Evolutionary conservation across 2,329 filamentous ascomycete species (phyloP).

Genomic region (Alternaria sp.): DNA sequence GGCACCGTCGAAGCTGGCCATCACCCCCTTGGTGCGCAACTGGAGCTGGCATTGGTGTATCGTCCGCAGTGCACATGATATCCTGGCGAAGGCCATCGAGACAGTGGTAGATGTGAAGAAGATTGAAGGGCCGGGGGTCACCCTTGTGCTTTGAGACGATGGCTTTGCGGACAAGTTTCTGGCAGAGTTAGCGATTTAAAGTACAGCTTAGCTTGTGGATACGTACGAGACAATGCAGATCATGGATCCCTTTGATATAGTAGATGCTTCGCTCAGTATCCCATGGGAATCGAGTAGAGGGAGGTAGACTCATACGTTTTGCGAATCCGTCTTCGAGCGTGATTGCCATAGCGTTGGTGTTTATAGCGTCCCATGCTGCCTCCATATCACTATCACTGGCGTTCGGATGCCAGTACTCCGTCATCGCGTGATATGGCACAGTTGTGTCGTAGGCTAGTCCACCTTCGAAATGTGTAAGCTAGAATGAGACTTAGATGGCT

Average conservation of each 20-base stretch:
- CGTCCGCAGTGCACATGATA: slow-evolving; percentile 48
- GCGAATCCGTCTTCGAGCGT: slow-evolving; percentile 42
- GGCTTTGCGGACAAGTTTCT: slow-evolving; percentile 49
- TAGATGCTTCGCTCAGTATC: slow-evolving; percentile 48
- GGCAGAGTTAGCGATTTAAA: not conserved
- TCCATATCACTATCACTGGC: slow-evolving; percentile 36
- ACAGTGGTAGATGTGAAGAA: slow-evolving; percentile 46
- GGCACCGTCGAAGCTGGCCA: slow-evolving; percentile 42
- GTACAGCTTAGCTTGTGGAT: no score
- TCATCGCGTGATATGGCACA: slow-evolving; percentile 37
- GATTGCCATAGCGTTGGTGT: slow-evolving; percentile 45
- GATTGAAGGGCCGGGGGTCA: slow-evolving; percentile 32
- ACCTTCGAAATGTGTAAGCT: slow-evolving; percentile 25
- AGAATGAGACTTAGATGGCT: not conserved
- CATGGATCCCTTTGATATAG: slow-evolving; percentile 47
- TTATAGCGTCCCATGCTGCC: slow-evolving; percentile 46
- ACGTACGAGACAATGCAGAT: slow-evolving; percentile 47
- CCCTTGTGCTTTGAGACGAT: slow-evolving; percentile 42
- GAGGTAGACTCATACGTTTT: slow-evolving; percentile 31
- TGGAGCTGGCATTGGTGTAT: slow-evolving; percentile 47
- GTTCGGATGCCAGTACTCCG: slow-evolving; percentile 45
- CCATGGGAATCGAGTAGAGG: slow-evolving; percentile 46
- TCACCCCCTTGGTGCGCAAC: slow-evolving; percentile 35
- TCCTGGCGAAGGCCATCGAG: slow-evolving; percentile 47
- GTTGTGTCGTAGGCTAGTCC: slow-evolving; percentile 40